A percentile compares a stretch with the other conserved stretches of the same genome.
phyloP scores from a whole-genome alignment of 371 early-diverging fungal species.

The Mucor circinelloides region DNA sequence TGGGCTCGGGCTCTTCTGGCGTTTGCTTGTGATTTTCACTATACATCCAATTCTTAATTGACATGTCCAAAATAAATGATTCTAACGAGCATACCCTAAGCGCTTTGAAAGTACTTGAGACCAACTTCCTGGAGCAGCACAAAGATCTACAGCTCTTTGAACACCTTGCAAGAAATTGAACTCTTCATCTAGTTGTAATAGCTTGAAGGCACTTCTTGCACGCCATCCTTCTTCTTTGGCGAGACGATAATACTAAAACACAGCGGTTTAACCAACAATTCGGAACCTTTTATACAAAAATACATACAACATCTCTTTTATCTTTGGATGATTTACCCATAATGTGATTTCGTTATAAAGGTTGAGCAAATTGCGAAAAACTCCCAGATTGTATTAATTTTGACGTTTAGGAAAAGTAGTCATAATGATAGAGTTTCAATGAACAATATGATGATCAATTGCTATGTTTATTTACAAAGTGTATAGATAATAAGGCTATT shows the following conservation, averaged over 20 bases:
- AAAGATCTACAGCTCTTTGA: conserved; percentile 95
- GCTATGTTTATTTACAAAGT: not conserved
- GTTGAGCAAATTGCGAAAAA: not conserved
- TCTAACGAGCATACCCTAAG: not conserved
- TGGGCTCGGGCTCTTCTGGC: conserved; percentile 58
- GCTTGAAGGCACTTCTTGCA: conserved; percentile 98
- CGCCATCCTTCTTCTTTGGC: conserved; percentile 98
- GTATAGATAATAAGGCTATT: not conserved
- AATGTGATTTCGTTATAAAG: not conserved
- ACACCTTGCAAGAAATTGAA: conserved; percentile 85
- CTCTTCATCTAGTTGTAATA: conserved; percentile 74
- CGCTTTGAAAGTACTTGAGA: conserved; percentile 92
- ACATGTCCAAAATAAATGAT: not conserved
- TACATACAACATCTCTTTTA: conserved; percentile 87
- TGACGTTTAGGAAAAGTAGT: conserved; percentile 3
- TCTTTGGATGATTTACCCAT: conserved; percentile 92
- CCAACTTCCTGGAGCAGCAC: conserved; percentile 99
- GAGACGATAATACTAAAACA: conserved; percentile 81
- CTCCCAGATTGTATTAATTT: not conserved
- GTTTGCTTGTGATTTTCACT: conserved; percentile 64
- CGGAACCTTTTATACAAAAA: not conserved
- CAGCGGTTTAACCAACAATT: not conserved
- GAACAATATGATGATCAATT: not conserved
- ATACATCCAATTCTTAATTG: not conserved
- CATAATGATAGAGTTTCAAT: not conserved